phyloP scores from a whole-genome alignment of 352 stramenopile species.

The Phytopythium sindhum region DNA sequence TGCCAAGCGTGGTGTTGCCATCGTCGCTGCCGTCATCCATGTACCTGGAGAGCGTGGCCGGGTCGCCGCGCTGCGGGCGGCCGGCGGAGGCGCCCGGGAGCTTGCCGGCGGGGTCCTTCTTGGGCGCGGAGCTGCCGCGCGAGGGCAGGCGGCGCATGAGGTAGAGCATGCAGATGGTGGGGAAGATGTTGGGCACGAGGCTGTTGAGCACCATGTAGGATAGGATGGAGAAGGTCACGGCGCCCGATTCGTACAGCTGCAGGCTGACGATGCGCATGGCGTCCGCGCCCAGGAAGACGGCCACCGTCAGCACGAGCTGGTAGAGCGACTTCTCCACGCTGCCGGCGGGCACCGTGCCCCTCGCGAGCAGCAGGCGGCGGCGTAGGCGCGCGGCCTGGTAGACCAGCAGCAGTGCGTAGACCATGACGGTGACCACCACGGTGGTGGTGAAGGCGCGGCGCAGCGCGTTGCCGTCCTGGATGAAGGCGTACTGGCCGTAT shows the following conservation, averaged over 20 bases:
- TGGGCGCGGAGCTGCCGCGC: conserved; percentile 15
- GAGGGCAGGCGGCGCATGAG: conserved; percentile 73
- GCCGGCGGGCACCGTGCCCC: conserved; percentile 55
- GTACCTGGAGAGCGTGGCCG: conserved; percentile 55
- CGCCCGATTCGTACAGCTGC: conserved; percentile 42
- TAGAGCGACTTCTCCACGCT: conserved; percentile 79
- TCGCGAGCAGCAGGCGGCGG: conserved; percentile 62
- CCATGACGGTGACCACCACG: conserved; percentile 52
- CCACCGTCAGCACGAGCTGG: conserved; percentile 80
- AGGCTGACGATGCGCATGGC: conserved; percentile 67
- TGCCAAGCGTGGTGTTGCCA: conserved; percentile 19
- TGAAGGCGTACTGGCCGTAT: conserved; percentile 65
- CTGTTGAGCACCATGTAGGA: conserved; percentile 72
- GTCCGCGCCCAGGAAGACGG: conserved; percentile 72
- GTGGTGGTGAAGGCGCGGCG: conserved; percentile 56
- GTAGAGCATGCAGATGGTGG: conserved; percentile 88
- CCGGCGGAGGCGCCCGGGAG: neutral
- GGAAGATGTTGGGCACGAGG: conserved; percentile 80
- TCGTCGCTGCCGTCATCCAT: conserved; percentile 40
- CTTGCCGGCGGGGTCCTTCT: conserved; percentile 20
- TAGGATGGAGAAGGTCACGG: conserved; percentile 52
- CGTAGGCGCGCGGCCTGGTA: conserved; percentile 75
- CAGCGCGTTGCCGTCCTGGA: conserved; percentile 33
- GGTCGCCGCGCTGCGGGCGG: conserved; percentile 1
- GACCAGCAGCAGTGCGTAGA: conserved; percentile 63